phyloP scores from a whole-genome alignment of 2,329 filamentous ascomycete genomes.

The Incumbomyces delicatus region DNA sequence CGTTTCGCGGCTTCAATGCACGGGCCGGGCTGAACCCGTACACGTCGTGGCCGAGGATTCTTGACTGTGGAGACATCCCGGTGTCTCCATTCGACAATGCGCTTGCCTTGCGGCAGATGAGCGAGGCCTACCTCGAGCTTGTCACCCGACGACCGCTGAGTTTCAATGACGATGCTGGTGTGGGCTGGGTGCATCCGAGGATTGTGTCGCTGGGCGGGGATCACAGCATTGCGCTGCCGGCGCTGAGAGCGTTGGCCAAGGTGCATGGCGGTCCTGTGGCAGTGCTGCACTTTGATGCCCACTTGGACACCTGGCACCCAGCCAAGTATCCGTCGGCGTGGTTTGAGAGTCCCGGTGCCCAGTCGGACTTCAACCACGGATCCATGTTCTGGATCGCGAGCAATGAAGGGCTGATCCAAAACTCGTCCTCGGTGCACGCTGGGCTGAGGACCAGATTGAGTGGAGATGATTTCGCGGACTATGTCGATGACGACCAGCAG shows the following conservation, averaged over 20 bases:
- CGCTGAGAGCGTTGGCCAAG: conserved; percentile 55
- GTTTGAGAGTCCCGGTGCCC: conserved; percentile 41
- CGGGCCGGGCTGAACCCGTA: conserved; percentile 79
- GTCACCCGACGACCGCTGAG: conserved; percentile 34
- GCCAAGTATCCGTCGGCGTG: conserved; percentile 67
- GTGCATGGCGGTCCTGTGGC: conserved; percentile 54
- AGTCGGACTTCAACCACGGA: conserved; percentile 74
- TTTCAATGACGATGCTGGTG: conserved; percentile 17
- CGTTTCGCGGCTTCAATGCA: conserved; percentile 72
- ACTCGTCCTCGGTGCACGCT: conserved; percentile 67
- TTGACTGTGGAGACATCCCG: conserved; percentile 88
- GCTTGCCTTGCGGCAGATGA: conserved; percentile 75
- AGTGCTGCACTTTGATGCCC: conserved; percentile 67
- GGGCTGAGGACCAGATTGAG: conserved; percentile 70
- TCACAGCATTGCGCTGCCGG: conserved; percentile 60
- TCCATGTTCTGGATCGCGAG: conserved; percentile 87
- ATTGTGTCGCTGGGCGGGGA: conserved; percentile 65
- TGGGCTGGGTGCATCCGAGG: conserved; percentile 31
- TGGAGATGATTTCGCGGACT: conserved; percentile 55
- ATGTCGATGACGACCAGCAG: conserved; percentile 63
- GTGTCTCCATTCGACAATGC: conserved; percentile 78
- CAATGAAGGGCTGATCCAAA: conserved; percentile 67
- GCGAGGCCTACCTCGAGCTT: conserved; percentile 65
- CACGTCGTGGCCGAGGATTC: conserved; percentile 62
- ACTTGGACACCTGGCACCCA: conserved; percentile 80